Evolutionary conservation across 2,329 filamentous ascomycete genomes (phyloP).

Genomic region (Penicillium occitanis): DNA sequence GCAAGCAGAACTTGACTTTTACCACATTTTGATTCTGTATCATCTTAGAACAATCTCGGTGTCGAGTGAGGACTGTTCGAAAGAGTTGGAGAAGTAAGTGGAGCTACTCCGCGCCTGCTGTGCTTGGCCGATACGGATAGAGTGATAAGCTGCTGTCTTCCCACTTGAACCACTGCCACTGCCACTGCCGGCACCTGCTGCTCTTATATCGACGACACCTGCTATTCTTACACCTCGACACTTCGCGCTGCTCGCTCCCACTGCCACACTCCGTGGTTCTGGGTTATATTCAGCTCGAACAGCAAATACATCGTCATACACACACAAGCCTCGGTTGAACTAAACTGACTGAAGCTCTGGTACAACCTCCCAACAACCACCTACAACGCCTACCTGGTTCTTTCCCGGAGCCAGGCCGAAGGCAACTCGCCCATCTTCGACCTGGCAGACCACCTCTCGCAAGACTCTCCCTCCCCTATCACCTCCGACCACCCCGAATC

Average conservation of each 20-base stretch:
- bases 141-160: slow-evolving; percentile 9
- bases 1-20: background rate
- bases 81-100: background rate
- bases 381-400: slow-evolving; percentile 45
- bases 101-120: slow-evolving; percentile 9
- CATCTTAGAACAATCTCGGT: background rate
- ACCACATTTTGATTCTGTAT: background rate
- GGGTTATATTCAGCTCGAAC: background rate
- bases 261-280: background rate
- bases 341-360: background rate
- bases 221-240: background rate
- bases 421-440: slow-evolving; percentile 56
- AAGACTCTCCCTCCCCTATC: slow-evolving; percentile 59
- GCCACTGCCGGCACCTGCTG: background rate
- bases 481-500: slow-evolving; percentile 66
- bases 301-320: background rate
- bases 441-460: slow-evolving; percentile 70
- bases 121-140: slow-evolving; percentile 13
- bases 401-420: slow-evolving; percentile 43
- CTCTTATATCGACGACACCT: background rate
- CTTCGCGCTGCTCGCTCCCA: background rate
- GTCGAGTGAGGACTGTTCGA: background rate
- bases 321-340: background rate
- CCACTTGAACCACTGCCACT: slow-evolving; percentile 3
- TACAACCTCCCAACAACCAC: slow-evolving; percentile 8